A percentile compares a stretch with the other conserved stretches of the same genome.
These are phyloP conservation scores for Tuber calosporum DNA, from an alignment of 495 filamentous ascomycete genomes.

Conservation along the genomic window DNA sequence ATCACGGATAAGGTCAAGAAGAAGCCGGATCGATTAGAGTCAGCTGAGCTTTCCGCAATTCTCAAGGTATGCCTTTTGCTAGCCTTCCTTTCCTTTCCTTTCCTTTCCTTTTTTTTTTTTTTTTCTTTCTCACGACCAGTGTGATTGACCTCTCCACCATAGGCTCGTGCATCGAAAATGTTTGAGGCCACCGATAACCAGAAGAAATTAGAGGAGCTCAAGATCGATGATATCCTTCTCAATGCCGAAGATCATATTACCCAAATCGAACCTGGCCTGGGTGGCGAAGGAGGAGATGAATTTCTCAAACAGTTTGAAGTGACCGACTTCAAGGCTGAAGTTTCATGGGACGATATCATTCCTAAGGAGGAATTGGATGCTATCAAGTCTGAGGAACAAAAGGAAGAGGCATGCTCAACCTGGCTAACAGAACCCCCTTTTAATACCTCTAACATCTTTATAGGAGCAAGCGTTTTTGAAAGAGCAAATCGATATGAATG, in stretches of 20 bases:
- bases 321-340: conserved; percentile 62
- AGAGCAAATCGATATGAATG: conserved; percentile 74
- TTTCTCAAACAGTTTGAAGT: conserved; percentile 73
- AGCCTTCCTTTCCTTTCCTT: no score
- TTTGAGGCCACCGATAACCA: conserved; percentile 96
- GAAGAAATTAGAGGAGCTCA: conserved; percentile 91
- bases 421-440: not conserved
- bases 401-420: conserved; percentile 43
- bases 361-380: conserved; percentile 82
- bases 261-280: conserved; percentile 75
- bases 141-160: not conserved
- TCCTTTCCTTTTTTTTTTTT: no score
- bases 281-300: conserved; percentile 85
- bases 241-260: conserved; percentile 95
- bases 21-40: conserved; percentile 61
- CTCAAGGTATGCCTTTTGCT: conserved; percentile 30
- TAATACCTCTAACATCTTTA: conserved; percentile 15
- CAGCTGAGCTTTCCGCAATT: conserved; percentile 40
- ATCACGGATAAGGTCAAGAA: conserved; percentile 49
- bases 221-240: conserved; percentile 92
- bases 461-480: conserved; percentile 71
- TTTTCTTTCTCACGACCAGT: conserved; percentile 10
- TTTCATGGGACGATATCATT: conserved; percentile 97
- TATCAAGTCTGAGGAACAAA: conserved; percentile 81
- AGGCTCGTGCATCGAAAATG: conserved; percentile 57